Conservation (phyloP, 2,329 filamentous ascomycete genomes). For the Malbranchea cinnamomea region DNA sequence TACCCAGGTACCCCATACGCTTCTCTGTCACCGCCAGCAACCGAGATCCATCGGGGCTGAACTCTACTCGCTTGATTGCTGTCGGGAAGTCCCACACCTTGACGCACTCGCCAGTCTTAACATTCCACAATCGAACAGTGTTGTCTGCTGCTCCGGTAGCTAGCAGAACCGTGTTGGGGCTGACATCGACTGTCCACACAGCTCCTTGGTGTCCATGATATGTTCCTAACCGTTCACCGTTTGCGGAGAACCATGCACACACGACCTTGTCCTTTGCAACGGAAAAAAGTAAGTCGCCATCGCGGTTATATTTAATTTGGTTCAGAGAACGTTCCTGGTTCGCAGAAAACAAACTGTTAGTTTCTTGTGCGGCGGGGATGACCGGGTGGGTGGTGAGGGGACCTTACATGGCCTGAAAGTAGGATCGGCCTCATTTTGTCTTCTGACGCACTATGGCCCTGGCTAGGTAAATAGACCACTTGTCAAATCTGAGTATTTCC, state of each 20-base stretch:
- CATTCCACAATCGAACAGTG: conserved; percentile 93
- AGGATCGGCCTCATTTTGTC: conserved; percentile 88
- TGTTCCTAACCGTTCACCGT: conserved; percentile 91
- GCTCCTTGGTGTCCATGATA: conserved; percentile 96
- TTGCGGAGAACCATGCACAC: conserved; percentile 93
- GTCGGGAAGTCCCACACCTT: conserved; percentile 98
- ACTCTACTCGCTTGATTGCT: conserved; percentile 94
- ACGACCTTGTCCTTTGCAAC: conserved; percentile 92
- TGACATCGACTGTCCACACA: conserved; percentile 96
- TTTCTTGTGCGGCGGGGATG: not conserved
- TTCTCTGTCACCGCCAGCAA: conserved; percentile 94
- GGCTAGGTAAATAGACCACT: not conserved
- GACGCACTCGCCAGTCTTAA: conserved; percentile 79
- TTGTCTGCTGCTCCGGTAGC: conserved; percentile 96
- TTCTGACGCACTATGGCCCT: not conserved
- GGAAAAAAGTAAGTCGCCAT: conserved; percentile 94
- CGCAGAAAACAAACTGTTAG: conserved; percentile 9
- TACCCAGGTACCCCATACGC: conserved; percentile 90
- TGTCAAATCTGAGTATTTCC: not conserved
- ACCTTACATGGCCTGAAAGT: conserved; percentile 71
- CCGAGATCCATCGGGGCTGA: conserved; percentile 82
- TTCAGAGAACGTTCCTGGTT: conserved; percentile 75
- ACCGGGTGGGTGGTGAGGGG: conserved; percentile 4
- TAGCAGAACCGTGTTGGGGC: conserved; percentile 80
- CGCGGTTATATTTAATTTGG: conserved; percentile 88